Conservation (phyloP, 495 filamentous ascomycete species). For the Penicillium manginii region DNA sequence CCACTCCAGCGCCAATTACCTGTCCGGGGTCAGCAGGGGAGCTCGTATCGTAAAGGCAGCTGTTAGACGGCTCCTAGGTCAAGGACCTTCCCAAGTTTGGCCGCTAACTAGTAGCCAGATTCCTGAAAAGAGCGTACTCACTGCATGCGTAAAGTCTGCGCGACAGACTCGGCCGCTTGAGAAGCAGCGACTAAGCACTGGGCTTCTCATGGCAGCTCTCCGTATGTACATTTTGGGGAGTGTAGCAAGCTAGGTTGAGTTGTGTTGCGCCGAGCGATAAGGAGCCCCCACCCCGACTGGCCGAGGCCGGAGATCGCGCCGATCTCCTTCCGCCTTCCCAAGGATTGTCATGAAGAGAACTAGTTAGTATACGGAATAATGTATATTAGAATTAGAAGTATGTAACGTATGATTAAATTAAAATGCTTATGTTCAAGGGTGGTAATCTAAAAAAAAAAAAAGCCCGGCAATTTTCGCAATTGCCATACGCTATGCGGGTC, state of each 20-base stretch:
- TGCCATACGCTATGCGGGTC: slow-evolving; percentile 18
- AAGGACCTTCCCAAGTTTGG: neutral
- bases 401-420: neutral
- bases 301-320: slow-evolving; percentile 10
- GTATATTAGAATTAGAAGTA: neutral
- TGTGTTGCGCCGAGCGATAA: slow-evolving; percentile 12
- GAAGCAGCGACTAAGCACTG: slow-evolving; percentile 38
- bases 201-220: slow-evolving; percentile 17
- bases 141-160: slow-evolving; percentile 84
- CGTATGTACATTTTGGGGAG: slow-evolving; percentile 20
- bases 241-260: slow-evolving; percentile 9
- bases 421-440: slow-evolving; percentile 8
- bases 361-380: neutral
- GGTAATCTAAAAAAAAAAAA: slow-evolving; percentile 6
- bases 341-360: too few species aligned
- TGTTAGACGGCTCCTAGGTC: neutral
- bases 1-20: slow-evolving; percentile 89
- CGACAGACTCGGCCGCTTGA: slow-evolving; percentile 36
- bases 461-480: slow-evolving; percentile 16
- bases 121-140: slow-evolving; percentile 38
- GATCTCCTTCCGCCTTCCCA: slow-evolving; percentile 9
- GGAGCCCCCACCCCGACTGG: slow-evolving; percentile 6
- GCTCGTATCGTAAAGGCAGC: neutral
- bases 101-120: neutral
- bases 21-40: slow-evolving; percentile 32